Conservation (phyloP, 352 stramenopile species). For the Globisporangium lucens region DNA sequence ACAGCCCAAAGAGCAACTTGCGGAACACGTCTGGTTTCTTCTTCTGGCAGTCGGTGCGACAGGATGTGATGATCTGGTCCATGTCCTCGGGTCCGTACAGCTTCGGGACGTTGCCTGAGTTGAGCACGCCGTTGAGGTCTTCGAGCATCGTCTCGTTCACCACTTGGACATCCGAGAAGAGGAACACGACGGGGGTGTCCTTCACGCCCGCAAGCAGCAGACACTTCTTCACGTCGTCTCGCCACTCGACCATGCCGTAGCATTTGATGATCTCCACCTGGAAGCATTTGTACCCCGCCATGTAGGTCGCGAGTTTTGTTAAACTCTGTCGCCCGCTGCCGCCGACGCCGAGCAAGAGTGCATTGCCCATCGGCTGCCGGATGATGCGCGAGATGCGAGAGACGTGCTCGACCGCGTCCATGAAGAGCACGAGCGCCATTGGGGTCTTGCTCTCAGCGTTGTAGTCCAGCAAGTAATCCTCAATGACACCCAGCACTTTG, state of each 20-base stretch:
- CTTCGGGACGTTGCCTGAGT: conserved; percentile 93
- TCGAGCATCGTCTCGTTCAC: conserved; percentile 95
- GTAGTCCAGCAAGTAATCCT: conserved; percentile 89
- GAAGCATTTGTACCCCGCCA: conserved; percentile 92
- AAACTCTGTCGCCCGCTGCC: conserved; percentile 91
- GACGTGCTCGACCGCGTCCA: conserved; percentile 86
- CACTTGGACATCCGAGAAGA: conserved; percentile 95
- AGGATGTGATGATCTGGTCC: conserved; percentile 89
- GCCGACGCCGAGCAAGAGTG: conserved; percentile 90
- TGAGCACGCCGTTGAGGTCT: conserved; percentile 94
- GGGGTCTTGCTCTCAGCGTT: conserved; percentile 90
- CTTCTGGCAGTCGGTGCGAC: conserved; percentile 90
- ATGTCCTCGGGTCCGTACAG: conserved; percentile 91
- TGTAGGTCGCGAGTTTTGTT: conserved; percentile 91
- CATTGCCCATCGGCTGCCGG: conserved; percentile 86
- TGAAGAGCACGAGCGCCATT: conserved; percentile 89
- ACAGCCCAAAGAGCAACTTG: conserved; percentile 94
- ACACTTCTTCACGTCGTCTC: conserved; percentile 92
- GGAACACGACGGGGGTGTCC: conserved; percentile 89
- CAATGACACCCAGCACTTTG: conserved; percentile 82
- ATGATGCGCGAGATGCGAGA: conserved; percentile 81
- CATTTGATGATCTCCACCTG: conserved; percentile 95
- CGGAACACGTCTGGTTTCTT: conserved; percentile 89
- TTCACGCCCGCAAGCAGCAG: conserved; percentile 89
- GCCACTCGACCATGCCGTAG: conserved; percentile 92